Evolutionary conservation across 805 yeast species (phyloP).

Genomic region (Candida tallmaniae): DNA sequence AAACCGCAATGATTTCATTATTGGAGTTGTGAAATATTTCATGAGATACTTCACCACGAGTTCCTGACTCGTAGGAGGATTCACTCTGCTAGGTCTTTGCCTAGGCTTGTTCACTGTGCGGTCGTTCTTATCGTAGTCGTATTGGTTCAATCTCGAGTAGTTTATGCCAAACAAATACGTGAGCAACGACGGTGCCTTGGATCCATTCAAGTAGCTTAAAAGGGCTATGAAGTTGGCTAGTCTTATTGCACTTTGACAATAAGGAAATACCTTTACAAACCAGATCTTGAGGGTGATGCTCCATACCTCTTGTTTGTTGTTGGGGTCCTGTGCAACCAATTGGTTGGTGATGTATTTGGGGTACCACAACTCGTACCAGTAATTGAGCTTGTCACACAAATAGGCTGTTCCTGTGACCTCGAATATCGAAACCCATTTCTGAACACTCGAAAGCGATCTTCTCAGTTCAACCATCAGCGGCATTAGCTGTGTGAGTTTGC

Average conservation of each 20-base stretch:
- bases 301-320: slow-evolving; percentile 19
- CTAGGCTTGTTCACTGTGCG: slow-evolving; percentile 10
- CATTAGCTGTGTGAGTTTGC: slow-evolving; percentile 31
- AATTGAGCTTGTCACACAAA: slow-evolving; percentile 61
- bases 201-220: slow-evolving; percentile 63
- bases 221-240: slow-evolving; percentile 53
- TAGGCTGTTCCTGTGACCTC: slow-evolving; percentile 67
- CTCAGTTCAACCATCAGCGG: slow-evolving; percentile 46
- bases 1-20: slow-evolving; percentile 27
- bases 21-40: slow-evolving; percentile 20
- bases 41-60: slow-evolving; percentile 21
- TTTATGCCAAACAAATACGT: slow-evolving; percentile 60
- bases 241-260: slow-evolving; percentile 42
- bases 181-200: slow-evolving; percentile 58
- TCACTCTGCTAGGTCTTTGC: slow-evolving; percentile 21
- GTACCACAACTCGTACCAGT: slow-evolving; percentile 55
- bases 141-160: slow-evolving; percentile 56
- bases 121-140: slow-evolving; percentile 42
- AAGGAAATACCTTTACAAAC: slow-evolving; percentile 62
- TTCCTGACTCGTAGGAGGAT: slow-evolving; percentile 41
- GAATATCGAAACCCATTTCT: slow-evolving; percentile 50
- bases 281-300: slow-evolving; percentile 28
- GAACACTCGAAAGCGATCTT: slow-evolving; percentile 49
- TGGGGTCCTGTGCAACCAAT: slow-evolving; percentile 19
- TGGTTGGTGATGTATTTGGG: slow-evolving; percentile 55